phyloP scores from a whole-genome alignment of 176 grass and related monocot species.

The Cenchrus americanus region DNA sequence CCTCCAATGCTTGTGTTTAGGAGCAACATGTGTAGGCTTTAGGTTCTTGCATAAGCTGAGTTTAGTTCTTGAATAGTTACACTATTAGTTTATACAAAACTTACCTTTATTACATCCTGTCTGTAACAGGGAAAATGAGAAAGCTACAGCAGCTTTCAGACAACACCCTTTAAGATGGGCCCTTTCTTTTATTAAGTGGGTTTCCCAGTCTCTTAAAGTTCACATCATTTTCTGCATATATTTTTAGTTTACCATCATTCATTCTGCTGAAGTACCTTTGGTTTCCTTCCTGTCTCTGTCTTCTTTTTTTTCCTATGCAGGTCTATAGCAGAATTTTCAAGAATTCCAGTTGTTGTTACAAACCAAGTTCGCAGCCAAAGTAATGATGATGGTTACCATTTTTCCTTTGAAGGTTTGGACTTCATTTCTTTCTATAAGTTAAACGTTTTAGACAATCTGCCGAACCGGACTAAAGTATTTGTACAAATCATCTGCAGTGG shows the following conservation, averaged over 20 bases:
- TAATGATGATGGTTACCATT: conserved; percentile 71
- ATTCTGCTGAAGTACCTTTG: conserved; percentile 33
- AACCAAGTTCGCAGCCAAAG: conserved; percentile 94
- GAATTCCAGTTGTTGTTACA: conserved; percentile 88
- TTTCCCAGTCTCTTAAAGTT: neutral
- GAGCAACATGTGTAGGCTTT: neutral
- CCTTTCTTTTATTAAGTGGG: conserved; percentile 98
- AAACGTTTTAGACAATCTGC: conserved; percentile 2
- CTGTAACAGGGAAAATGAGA: conserved; percentile 70
- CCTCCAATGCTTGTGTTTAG: neutral
- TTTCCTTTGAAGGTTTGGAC: conserved; percentile 83
- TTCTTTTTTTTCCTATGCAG: conserved; percentile 38
- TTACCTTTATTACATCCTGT: conserved; percentile 27
- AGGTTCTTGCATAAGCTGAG: conserved; percentile 1
- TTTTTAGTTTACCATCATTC: conserved; percentile 12
- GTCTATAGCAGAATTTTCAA: conserved; percentile 87
- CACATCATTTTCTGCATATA: conserved; percentile 5
- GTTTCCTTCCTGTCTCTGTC: conserved; percentile 13
- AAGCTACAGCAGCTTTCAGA: conserved; percentile 43
- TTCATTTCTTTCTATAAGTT: conserved; percentile 11
- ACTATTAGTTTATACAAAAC: neutral
- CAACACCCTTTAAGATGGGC: conserved; percentile 75
- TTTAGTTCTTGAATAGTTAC: conserved; percentile 4
- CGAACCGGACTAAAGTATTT: conserved; percentile 26
- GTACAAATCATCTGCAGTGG: conserved; percentile 53